Evolutionary conservation across 108 stramenopile genomes (phyloP), one percentile per base, ranked within the genome.

Genomic region (Bacterosira constricta): DNA sequence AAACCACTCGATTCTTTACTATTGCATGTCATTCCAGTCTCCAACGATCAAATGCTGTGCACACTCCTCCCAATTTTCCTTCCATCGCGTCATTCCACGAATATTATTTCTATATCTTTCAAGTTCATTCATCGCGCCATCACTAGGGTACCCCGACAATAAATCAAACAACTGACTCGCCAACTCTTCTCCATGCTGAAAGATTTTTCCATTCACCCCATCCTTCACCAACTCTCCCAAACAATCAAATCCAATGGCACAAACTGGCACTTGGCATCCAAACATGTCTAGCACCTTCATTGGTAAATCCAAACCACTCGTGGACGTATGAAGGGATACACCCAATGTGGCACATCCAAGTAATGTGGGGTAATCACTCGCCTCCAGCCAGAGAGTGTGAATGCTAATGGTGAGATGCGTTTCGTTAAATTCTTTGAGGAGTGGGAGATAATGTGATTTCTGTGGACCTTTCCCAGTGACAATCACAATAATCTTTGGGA

Each of bases 221-320:
- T 99, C 90, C 63, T 80, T 34, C 9, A 99, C 97, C 31, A 99
- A 85, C 79, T 99, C 99, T 8, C 54, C 56, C 11, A 99, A 66
- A 61, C 95, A 96, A 11, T 84, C 75, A 76, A 96, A 99, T 20
- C 79, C 75, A 10, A 89, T 56, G 0, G 98, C 98, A 62, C 92
- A 93, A 0, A 99, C 99, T 7, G 99, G 99, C 8, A 98, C 85
- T 25, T 85, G 86, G 58, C 96, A 90, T 8, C 99, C 99, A 80
- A 95, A 98, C 85, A 96, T 87, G 83, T 99, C 99, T 5, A 79
- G 29, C 25, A 99, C 96, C 70, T 99, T 99, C 97, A 99, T 99
- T 17, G 99, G 99, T 23, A 99, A 77, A 78, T 99, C 99, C 7
- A 99, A 67, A 1, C 98, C 99, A 36, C 88, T 91, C 10, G 98